phyloP scores from a whole-genome alignment of 1,284 basidiomycete species.

The Sanghuangporus weigelae region DNA sequence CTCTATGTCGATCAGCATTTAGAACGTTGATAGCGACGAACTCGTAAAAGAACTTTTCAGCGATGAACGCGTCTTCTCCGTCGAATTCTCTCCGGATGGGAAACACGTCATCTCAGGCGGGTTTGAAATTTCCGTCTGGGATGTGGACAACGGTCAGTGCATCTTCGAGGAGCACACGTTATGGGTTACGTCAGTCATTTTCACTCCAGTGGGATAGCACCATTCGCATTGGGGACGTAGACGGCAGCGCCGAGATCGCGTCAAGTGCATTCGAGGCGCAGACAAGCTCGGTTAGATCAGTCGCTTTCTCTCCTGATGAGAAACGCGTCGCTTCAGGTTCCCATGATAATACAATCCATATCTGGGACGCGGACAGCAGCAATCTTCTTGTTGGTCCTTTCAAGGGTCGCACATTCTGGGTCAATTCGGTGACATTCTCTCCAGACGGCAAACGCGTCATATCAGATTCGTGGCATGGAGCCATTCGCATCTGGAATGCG shows the following conservation, averaged over 20 bases:
- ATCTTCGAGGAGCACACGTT: no score
- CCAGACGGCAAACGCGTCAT: no score
- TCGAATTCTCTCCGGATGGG: constrained; percentile 4
- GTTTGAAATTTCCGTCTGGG: constrained; percentile 8
- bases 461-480: no score
- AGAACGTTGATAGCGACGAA: neutral
- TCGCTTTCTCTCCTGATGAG: constrained; percentile 4
- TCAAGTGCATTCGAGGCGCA: neutral
- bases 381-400: no score
- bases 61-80: neutral
- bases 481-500: neutral
- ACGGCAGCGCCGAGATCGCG: neutral
- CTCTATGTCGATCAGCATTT: no score
- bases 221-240: neutral
- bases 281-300: neutral
- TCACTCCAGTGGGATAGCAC: neutral
- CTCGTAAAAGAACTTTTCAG: neutral
- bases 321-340: neutral
- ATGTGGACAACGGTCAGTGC: constrained; percentile 2
- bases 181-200: neutral
- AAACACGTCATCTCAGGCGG: constrained; percentile 2
- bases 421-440: no score
- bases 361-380: no score
- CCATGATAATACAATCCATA: neutral
- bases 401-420: no score